A percentile compares a stretch with the other conserved stretches of the same genome.
Evolutionary conservation across 2,329 filamentous ascomycete species (phyloP).

Genomic region (Neonectria sp.): DNA sequence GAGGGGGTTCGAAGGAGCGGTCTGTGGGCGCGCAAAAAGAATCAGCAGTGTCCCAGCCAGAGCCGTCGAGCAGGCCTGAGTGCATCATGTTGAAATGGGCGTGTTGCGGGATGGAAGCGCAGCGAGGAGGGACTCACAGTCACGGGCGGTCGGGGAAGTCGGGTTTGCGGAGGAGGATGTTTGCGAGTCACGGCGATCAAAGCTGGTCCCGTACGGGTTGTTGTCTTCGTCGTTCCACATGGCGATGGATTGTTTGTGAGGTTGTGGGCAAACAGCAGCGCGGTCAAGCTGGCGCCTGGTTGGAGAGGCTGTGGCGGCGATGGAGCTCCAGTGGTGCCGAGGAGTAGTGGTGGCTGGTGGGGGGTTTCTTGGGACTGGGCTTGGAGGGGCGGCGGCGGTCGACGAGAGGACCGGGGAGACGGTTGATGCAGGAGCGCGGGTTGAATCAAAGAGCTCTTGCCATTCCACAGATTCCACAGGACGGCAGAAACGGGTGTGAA

Average conservation of each 20-base stretch:
- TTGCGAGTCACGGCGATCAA: slow-evolving; percentile 88
- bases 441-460: slow-evolving; percentile 1
- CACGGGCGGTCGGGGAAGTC: slow-evolving; percentile 70
- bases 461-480: slow-evolving; percentile 13
- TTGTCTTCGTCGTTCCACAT: slow-evolving; percentile 99
- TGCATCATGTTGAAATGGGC: slow-evolving; percentile 20
- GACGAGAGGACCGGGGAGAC: not conserved
- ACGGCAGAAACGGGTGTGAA: slow-evolving; percentile 10
- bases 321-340: slow-evolving; percentile 25
- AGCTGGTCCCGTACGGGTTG: slow-evolving; percentile 94
- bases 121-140: slow-evolving; percentile 65
- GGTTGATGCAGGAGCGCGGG: slow-evolving; percentile 12
- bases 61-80: slow-evolving; percentile 6
- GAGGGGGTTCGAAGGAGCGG: slow-evolving; percentile 72
- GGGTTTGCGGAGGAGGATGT: slow-evolving; percentile 77
- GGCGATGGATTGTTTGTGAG: slow-evolving; percentile 36
- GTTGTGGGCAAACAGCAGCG: slow-evolving; percentile 23
- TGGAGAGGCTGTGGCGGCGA: slow-evolving; percentile 29
- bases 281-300: slow-evolving; percentile 30
- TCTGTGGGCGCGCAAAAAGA: slow-evolving; percentile 44
- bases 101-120: slow-evolving; percentile 11
- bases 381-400: slow-evolving; percentile 16
- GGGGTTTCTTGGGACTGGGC: slow-evolving; percentile 8
- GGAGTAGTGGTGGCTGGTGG: slow-evolving; percentile 29
- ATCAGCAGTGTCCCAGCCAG: slow-evolving; percentile 27